Base-by-base conservation (phyloP, 106 monocot genomes). In the Platanthera zijinensis region DNA sequence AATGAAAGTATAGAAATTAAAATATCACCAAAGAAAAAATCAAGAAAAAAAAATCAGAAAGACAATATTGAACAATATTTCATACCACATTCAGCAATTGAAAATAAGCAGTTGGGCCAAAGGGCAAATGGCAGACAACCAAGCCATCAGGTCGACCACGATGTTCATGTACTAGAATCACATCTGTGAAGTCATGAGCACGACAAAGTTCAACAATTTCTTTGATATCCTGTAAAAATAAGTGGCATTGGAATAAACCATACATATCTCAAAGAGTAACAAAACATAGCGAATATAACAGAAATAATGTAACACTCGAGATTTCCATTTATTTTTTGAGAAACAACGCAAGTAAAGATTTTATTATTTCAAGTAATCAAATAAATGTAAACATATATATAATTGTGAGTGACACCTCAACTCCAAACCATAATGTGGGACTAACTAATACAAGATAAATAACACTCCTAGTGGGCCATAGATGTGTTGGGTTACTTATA, bases 81-180 rank as follows among this genome's bases (percentile, higher is more conserved):
- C 94, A 67, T 94, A 99, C 99, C 92, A 99, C 99, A 79, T 95
- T 95, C 61, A 90, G 85, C 75, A 99, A 75, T 66, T 90, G 88
- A 84, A 99, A 99, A 68, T 95, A 92, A 64, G 94, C 99, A 76
- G 94, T 99, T 77, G 99, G 99, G 52, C 99, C 99, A 84, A 84
- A 88, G 57, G 99, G 99, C 39, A 99, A 82, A 90, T 99, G 99
- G 67, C 84, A 90, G 75, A 99, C 83, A 85, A 99, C 84, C 72
- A 99, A 85, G 22, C 90, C 88, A 88, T 94, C 94, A 49, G 99
- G 99, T 71, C 82, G 71, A 13, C 99, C 99, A 62, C 94, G 88
- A 75, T 99, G 94, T 80, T 99, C 99, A 80, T 99, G 90, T 21
- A 95, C 92, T 82, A 99, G 80, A 75, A 99, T 81, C 71, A 99